Conservation (phyloP, 2,329 filamentous ascomycete species). For the Talaromyces sp. region DNA sequence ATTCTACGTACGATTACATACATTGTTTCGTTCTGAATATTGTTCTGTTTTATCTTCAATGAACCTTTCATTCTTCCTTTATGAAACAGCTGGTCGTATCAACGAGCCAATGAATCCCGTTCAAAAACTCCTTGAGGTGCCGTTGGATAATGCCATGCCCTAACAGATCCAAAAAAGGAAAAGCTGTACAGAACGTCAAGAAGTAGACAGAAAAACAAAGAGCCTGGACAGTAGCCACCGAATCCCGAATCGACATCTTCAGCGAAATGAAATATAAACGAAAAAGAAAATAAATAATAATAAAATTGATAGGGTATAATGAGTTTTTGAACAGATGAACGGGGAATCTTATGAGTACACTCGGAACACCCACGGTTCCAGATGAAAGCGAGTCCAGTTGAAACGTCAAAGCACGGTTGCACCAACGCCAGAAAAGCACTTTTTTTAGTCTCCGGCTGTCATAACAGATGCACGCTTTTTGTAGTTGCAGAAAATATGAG, state of each 20-base stretch:
- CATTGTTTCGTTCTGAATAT: not conserved
- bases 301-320: conserved; percentile 14
- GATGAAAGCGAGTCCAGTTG: conserved; percentile 7
- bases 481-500: conserved; percentile 10
- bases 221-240: not conserved
- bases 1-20: not conserved
- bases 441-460: conserved; percentile 15
- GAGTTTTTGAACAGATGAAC: conserved; percentile 6
- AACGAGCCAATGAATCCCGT: not conserved
- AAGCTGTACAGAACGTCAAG: not conserved
- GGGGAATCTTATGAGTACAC: conserved; percentile 13
- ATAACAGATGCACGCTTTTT: conserved; percentile 15
- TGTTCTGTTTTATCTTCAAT: not conserved
- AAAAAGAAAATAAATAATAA: not conserved
- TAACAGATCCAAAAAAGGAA: not conserved
- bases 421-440: conserved; percentile 15
- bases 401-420: not conserved
- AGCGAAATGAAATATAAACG: not conserved
- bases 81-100: not conserved
- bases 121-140: not conserved
- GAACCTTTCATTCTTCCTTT: not conserved
- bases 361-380: not conserved
- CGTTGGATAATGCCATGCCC: not conserved
- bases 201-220: not conserved
- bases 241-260: not conserved